Base-by-base conservation (phyloP, 805 yeast species). In the Clavispora phyllophila region DNA sequence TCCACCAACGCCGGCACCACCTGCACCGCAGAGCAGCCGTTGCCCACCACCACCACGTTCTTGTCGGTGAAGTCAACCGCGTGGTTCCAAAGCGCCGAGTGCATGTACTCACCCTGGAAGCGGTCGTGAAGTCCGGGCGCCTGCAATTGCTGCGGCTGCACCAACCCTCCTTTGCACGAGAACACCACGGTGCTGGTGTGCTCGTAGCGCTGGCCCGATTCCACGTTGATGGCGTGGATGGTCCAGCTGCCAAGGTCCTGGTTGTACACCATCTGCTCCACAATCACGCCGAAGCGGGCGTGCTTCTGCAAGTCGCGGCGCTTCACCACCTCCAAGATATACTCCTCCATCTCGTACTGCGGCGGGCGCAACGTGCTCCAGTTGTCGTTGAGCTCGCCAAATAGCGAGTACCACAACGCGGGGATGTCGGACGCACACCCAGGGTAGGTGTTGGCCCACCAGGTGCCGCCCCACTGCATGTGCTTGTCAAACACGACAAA, bases 371-470 rank as follows among this genome's bases (percentile, higher is more conserved):
- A 39, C 35, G 55, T 55, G 40, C 64, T 57, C 74, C 74, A 68
- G 28, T 58, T 62, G 20, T 47, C 50, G 42, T 61, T 66, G 47
- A 67, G 57, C 43, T 61, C 71, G 29, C 53, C 51, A 28, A 55
- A 62, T 36, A 58, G 57, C 13, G 68, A 62, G 46, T 68, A 68
- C 71, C 70, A 69, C 20, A 65, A 41, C 2, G 72, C 72, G 7
- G 73, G 73, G 37, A 69, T 65, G 52, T 69, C 74, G 18, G 65
- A 60, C n/a, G 73, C 72, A 49, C 72, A 65, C 1, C 73, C 73
- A 2, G 74, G 74, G 44, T 68, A 69, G 5, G 72, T 65, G 47
- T 69, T 69, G 15, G 73, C 73, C 52, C 62, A 68, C 74, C 74
- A 69, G 18, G 73, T 68, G 12, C 74, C 73, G 14, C 74, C 73